Evolutionary conservation across 306 rosid species (phyloP).

Genomic region (Styphnolobium japonicum): DNA sequence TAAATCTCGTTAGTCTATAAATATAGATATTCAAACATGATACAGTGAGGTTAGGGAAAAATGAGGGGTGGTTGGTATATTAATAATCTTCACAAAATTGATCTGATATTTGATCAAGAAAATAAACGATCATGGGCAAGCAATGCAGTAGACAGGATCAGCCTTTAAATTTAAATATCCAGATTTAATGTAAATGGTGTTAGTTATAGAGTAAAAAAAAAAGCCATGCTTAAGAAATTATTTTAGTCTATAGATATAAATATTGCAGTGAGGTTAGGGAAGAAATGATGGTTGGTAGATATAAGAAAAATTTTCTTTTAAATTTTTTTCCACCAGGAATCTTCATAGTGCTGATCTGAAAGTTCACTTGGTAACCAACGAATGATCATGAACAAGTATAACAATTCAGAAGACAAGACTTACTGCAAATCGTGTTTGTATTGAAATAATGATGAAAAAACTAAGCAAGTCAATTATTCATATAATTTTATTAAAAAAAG

Average conservation of each 20-base stretch:
- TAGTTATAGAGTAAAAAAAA: not conserved
- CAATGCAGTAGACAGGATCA: not conserved
- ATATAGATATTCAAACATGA: slow-evolving; percentile 1
- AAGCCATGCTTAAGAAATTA: not conserved
- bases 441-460: not conserved
- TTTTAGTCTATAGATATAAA: not conserved
- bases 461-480: not conserved
- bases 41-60: not conserved
- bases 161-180: not conserved
- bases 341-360: not conserved
- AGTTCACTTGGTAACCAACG: not conserved
- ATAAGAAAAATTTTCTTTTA: not conserved
- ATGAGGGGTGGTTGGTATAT: not conserved
- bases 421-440: not conserved
- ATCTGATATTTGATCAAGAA: not conserved
- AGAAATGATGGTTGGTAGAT: not conserved
- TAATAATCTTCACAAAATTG: not conserved
- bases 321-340: not conserved
- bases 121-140: not conserved
- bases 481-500: not conserved
- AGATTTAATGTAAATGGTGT: not conserved
- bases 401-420: not conserved
- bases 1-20: not conserved
- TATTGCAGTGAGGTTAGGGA: not conserved
- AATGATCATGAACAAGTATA: not conserved